Evolutionary conservation across 1,139 yeast genomes (phyloP).

Genomic region (Geotrichum histeridarum): DNA sequence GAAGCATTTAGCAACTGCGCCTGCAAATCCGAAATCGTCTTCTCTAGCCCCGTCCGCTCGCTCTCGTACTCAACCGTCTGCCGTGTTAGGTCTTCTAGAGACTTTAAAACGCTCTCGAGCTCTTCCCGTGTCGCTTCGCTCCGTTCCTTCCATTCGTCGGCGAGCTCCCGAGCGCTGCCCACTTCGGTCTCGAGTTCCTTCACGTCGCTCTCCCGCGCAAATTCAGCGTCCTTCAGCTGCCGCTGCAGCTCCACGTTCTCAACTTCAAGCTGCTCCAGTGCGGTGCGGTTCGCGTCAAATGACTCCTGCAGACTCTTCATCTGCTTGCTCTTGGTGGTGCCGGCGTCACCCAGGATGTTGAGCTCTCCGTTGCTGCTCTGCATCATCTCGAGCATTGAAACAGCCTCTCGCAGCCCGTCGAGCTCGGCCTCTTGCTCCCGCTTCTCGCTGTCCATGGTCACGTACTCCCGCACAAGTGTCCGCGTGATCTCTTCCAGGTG

Average conservation of each 20-base stretch:
- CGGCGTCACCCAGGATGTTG: background rate
- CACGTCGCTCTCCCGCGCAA: conserved; percentile 30
- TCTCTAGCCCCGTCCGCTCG: conserved; percentile 32
- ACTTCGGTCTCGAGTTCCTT: conserved; percentile 29
- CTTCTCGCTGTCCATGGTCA: background rate
- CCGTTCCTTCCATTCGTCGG: conserved; percentile 33
- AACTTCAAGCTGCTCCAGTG: conserved; percentile 34
- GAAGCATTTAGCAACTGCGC: conserved; percentile 24
- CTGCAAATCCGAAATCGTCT: conserved; percentile 30
- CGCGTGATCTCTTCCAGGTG: conserved; percentile 12
- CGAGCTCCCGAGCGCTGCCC: conserved; percentile 28
- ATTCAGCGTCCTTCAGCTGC: conserved; percentile 33
- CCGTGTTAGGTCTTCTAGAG: conserved; percentile 38
- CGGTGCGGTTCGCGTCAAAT: conserved; percentile 29
- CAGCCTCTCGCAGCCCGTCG: background rate
- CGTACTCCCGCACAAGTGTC: conserved; percentile 9
- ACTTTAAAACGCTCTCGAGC: conserved; percentile 32
- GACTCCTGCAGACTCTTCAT: conserved; percentile 18
- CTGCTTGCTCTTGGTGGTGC: conserved; percentile 1
- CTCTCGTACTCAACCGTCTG: conserved; percentile 39
- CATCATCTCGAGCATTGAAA: conserved; percentile 1
- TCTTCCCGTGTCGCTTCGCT: conserved; percentile 34
- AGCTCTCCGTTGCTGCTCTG: conserved; percentile 2
- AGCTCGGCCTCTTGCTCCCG: conserved; percentile 2
- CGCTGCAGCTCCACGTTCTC: conserved; percentile 37